phyloP scores from a whole-genome alignment of 2,329 filamentous ascomycete genomes.

The Fusarium subglutinans region DNA sequence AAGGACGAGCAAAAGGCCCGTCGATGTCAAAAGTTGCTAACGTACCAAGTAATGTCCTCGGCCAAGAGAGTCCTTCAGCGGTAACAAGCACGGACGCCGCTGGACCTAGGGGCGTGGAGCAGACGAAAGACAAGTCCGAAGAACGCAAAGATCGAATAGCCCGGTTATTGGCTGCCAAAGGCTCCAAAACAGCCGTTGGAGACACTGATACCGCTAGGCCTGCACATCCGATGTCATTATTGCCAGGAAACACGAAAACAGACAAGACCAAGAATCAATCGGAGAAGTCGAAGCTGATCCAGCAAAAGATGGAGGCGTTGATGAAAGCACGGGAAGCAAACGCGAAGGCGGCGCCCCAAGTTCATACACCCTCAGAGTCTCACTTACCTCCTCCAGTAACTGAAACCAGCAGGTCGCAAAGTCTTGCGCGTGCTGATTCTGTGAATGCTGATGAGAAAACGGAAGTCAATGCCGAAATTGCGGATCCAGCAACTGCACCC shows the following conservation, averaged over 20 bases:
- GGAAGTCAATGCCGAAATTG: neutral
- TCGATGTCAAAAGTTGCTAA: neutral
- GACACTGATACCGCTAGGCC: conserved; percentile 3
- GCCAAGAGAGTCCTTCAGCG: neutral
- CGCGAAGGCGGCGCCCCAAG: conserved; percentile 37
- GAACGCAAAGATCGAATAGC: conserved; percentile 82
- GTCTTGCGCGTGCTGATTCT: neutral
- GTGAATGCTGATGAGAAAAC: conserved; percentile 7
- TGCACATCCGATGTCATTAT: conserved; percentile 34
- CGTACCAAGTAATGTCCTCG: neutral
- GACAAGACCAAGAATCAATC: conserved; percentile 53
- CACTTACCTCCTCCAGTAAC: neutral
- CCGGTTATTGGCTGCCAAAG: conserved; percentile 77
- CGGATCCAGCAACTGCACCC: conserved; percentile 23
- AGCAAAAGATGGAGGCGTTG: conserved; percentile 81
- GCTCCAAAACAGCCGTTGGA: conserved; percentile 57
- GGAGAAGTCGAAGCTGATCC: conserved; percentile 77
- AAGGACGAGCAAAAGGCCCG: neutral
- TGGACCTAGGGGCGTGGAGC: conserved; percentile 53
- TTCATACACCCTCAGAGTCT: neutral
- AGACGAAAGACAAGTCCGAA: conserved; percentile 60
- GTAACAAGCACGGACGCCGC: neutral
- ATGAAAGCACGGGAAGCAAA: conserved; percentile 64
- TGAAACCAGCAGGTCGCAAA: conserved; percentile 4
- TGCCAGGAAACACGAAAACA: neutral